These are phyloP conservation scores for Sporisorium scitamineum DNA, from an alignment of 1,284 basidiomycete species.

Conservation along the genomic window DNA sequence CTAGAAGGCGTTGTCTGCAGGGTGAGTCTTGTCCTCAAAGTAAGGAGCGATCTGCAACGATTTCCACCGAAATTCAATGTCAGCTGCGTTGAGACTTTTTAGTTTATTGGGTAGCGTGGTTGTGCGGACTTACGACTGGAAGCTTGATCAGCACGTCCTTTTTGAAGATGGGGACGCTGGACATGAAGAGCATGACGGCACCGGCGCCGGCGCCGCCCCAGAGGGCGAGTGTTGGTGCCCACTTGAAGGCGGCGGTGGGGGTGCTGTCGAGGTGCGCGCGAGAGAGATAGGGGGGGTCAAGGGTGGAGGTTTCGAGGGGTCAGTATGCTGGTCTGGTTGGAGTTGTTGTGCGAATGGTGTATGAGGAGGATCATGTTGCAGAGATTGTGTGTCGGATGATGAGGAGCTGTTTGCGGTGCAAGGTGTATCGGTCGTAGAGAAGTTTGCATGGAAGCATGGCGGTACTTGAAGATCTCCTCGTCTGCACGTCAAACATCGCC, in stretches of 20 bases:
- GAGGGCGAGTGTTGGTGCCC: conserved; percentile 58
- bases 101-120: too few relatives aligned
- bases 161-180: conserved; percentile 62
- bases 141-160: conserved; percentile 61
- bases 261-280: conserved; percentile 18
- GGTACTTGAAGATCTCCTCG: background rate
- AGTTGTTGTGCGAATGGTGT: background rate
- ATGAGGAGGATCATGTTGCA: background rate
- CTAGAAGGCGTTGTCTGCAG: conserved; percentile 54
- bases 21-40: conserved; percentile 56
- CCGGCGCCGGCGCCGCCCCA: conserved; percentile 62
- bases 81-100: too few relatives aligned
- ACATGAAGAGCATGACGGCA: conserved; percentile 62
- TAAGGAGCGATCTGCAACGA: conserved; percentile 43
- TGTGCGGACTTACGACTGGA: conserved; percentile 43
- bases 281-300: background rate
- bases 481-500: background rate
- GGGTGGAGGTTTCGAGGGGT: background rate
- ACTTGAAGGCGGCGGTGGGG: conserved; percentile 50
- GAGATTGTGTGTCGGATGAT: background rate
- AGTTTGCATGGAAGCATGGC: too few relatives aligned
- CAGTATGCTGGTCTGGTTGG: background rate
- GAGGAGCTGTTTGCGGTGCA: background rate
- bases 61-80: background rate
- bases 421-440: background rate